phyloP scores from a whole-genome alignment of 305 asterid species.

The Coffea humblotiana region DNA sequence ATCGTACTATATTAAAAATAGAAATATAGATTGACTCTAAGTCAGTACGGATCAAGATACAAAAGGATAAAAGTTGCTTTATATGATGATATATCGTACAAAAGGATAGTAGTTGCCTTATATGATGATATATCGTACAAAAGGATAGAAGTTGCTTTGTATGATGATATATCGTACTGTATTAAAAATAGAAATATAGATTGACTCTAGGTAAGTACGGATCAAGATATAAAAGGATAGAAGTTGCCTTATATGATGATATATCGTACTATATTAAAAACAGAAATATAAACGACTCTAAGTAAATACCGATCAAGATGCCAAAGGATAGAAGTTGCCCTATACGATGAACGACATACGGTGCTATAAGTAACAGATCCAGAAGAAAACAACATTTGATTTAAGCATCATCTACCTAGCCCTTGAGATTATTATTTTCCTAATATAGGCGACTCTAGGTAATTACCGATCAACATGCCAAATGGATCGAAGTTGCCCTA shows the following conservation, averaged over 20 bases:
- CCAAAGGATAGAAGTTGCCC: conserved; percentile 47
- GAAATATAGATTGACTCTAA: no score
- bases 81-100: not conserved
- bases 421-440: conserved; percentile 31
- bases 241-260: no score
- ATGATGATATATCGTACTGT: no score
- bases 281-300: no score
- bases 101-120: no score
- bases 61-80: conserved; percentile 44
- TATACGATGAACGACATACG: not conserved
- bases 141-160: no score
- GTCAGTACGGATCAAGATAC: conserved; percentile 32
- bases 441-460: not conserved
- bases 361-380: not conserved
- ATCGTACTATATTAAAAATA: no score
- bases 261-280: no score
- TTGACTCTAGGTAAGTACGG: conserved; percentile 2
- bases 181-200: not conserved
- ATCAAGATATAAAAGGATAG: no score
- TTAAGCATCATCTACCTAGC: conserved; percentile 33
- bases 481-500: no score
- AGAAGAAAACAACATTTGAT: not conserved
- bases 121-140: no score
- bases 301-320: conserved; percentile 31
- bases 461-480: no score